Conservation (phyloP, 1,139 yeast species). For the Barnettozyma hawaiiensis region DNA sequence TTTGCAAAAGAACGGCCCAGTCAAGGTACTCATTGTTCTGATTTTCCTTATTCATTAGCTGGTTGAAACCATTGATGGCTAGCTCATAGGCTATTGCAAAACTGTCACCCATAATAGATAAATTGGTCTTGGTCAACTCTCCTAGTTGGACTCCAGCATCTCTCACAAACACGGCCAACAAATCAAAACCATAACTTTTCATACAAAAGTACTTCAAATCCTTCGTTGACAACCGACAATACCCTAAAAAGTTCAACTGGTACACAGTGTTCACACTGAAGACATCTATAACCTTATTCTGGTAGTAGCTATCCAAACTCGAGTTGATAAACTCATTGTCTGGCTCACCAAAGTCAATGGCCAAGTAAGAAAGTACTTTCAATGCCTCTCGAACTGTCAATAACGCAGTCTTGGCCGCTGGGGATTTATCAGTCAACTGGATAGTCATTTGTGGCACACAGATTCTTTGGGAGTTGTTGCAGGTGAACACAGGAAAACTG, state of each 20-base stretch:
- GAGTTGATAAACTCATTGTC: conserved; percentile 21
- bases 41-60: conserved; percentile 15
- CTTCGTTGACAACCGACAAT: conserved; percentile 36
- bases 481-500: conserved; percentile 29
- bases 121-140: conserved; percentile 35
- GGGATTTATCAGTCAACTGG: conserved; percentile 35
- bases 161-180: conserved; percentile 40
- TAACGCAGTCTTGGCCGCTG: conserved; percentile 34
- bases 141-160: conserved; percentile 49
- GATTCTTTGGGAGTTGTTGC: conserved; percentile 24
- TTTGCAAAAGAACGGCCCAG: conserved; percentile 24
- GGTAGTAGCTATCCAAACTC: conserved; percentile 23
- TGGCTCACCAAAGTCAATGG: conserved; percentile 43
- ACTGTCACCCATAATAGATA: conserved; percentile 37
- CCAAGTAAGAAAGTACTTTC: conserved; percentile 48
- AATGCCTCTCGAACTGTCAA: conserved; percentile 44
- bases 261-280: conserved; percentile 39
- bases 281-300: conserved; percentile 35
- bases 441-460: conserved; percentile 46
- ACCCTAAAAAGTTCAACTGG: conserved; percentile 44
- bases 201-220: conserved; percentile 31
- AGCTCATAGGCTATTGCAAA: conserved; percentile 36
- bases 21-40: conserved; percentile 16
- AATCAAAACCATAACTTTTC: conserved; percentile 40
- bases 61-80: conserved; percentile 22